Conservation (phyloP, 495 filamentous ascomycete species). For the Aspergillus indologenus region DNA sequence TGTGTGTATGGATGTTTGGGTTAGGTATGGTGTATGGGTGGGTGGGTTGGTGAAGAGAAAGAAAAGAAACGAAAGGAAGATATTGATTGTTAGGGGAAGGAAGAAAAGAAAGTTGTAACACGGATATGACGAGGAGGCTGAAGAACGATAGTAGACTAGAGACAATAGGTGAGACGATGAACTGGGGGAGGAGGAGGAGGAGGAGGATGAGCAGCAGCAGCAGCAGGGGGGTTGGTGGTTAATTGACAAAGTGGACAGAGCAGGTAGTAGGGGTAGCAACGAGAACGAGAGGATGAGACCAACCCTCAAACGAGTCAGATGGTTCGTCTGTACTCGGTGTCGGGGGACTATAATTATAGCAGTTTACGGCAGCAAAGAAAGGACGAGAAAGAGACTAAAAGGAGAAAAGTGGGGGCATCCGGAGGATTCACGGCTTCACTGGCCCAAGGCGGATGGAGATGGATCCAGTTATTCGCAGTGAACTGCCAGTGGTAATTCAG, state of each 20-base stretch:
- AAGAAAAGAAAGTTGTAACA: background rate
- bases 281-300: conserved; percentile 10
- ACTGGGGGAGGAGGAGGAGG: no score
- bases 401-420: conserved; percentile 21
- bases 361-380: conserved; percentile 12
- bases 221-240: background rate
- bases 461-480: background rate
- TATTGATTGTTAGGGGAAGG: background rate
- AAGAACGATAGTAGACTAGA: background rate
- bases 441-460: conserved; percentile 5
- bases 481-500: background rate
- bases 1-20: background rate
- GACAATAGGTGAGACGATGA: background rate
- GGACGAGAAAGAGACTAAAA: conserved; percentile 12
- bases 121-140: conserved; percentile 4
- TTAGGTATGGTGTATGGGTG: background rate
- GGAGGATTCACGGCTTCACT: conserved; percentile 5
- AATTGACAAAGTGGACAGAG: background rate
- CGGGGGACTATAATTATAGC: conserved; percentile 18
- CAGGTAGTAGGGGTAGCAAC: conserved; percentile 3
- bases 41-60: background rate
- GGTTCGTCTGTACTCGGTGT: conserved; percentile 17
- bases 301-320: conserved; percentile 14
- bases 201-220: background rate
- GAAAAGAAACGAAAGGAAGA: conserved; percentile 1